phyloP scores from a whole-genome alignment of 805 yeast genomes.

The Tetrapisispora pingtungensis region DNA sequence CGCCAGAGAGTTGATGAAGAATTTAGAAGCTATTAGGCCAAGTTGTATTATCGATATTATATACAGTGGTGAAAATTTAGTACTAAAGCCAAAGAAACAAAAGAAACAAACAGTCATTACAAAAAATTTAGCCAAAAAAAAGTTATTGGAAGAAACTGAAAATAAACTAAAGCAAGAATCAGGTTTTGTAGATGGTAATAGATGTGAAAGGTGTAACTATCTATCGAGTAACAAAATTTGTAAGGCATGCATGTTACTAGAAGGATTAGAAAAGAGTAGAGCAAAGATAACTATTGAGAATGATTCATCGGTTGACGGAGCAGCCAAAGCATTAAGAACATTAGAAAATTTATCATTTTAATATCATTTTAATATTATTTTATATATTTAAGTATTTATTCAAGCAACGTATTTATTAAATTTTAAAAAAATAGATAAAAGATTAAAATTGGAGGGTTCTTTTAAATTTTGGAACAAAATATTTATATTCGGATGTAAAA shows the following conservation, averaged over 20 bases:
- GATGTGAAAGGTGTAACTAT: slow-evolving; percentile 87
- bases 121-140: slow-evolving; percentile 12
- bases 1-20: slow-evolving; percentile 84
- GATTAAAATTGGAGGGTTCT: too few species aligned
- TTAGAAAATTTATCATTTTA: slow-evolving; percentile 58
- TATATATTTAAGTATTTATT: neutral
- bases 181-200: slow-evolving; percentile 50
- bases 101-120: slow-evolving; percentile 28
- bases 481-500: too few species aligned
- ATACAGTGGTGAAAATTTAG: slow-evolving; percentile 82
- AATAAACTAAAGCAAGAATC: slow-evolving; percentile 1
- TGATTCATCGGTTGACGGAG: slow-evolving; percentile 46
- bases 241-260: slow-evolving; percentile 83
- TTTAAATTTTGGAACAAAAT: too few species aligned
- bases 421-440: too few species aligned
- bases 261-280: slow-evolving; percentile 69
- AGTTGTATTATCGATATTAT: slow-evolving; percentile 90
- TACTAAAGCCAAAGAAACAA: slow-evolving; percentile 47
- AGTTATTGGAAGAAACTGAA: slow-evolving; percentile 12
- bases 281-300: slow-evolving; percentile 53
- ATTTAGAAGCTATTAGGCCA: slow-evolving; percentile 82
- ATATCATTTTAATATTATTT: neutral
- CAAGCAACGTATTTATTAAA: too few species aligned
- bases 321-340: slow-evolving; percentile 51
- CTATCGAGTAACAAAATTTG: slow-evolving; percentile 80